Evolutionary conservation across 441 rosid species (phyloP).

Genomic region (Bocquillonia castaneifolia): DNA sequence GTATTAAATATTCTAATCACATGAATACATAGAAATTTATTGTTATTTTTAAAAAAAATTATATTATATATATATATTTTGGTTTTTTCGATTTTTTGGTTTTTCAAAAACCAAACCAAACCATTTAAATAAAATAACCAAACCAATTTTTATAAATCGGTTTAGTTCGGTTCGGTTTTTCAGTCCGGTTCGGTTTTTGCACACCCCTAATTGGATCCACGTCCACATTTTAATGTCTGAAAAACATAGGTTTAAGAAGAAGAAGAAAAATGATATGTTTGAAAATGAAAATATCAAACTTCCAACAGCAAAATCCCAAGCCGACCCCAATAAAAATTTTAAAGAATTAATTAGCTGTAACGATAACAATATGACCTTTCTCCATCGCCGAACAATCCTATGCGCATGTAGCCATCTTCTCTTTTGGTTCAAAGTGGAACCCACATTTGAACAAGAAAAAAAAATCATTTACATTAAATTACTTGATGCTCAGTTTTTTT

Average conservation of each 20-base stretch:
- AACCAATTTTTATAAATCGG: no score
- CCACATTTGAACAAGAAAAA: neutral
- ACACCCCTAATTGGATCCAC: neutral
- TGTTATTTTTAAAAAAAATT: no score
- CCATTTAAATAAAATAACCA: no score
- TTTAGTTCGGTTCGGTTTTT: no score
- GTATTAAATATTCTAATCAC: no score
- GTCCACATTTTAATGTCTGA: neutral
- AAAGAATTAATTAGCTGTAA: slow-evolving; percentile 7
- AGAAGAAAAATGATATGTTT: neutral
- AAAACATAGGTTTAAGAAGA: neutral
- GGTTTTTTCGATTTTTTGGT: no score
- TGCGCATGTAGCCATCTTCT: neutral
- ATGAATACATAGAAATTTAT: no score
- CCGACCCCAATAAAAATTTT: neutral
- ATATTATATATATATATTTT: no score
- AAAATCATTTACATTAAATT: neutral
- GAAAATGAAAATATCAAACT: neutral
- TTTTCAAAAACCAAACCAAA: no score
- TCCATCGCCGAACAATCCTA: slow-evolving; percentile 1
- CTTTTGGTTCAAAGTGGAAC: slow-evolving; percentile 6
- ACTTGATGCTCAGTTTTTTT: neutral
- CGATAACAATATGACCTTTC: neutral
- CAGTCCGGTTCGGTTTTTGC: no score
- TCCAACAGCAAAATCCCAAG: neutral